phyloP scores from a whole-genome alignment of 805 yeast genomes.

The Vanderwaltozyma tropicalis region DNA sequence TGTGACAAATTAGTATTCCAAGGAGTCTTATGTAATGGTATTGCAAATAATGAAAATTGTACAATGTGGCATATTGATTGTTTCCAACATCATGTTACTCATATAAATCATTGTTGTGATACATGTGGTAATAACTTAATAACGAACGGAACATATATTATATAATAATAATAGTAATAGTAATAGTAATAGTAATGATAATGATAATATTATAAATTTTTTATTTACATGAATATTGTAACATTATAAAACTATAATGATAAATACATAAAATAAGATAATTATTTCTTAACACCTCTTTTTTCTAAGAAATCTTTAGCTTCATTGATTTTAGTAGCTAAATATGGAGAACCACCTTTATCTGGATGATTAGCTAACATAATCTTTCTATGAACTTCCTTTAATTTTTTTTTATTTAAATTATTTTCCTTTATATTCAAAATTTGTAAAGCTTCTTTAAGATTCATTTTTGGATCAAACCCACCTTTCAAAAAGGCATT shows the following conservation, averaged over 20 bases:
- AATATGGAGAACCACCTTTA: constrained; percentile 82
- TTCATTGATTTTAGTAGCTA: constrained; percentile 88
- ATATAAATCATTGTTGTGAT: constrained; percentile 16
- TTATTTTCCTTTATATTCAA: constrained; percentile 63
- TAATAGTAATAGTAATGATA: no score
- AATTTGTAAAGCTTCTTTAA: constrained; percentile 80
- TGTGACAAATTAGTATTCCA: constrained; percentile 17
- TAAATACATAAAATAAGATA: no score
- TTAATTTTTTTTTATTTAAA: constrained; percentile 53
- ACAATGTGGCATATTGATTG: constrained; percentile 26
- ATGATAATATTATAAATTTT: no score
- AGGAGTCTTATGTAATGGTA: constrained; percentile 18
- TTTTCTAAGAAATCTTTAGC: constrained; percentile 51
- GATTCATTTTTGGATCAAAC: constrained; percentile 82
- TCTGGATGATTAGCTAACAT: constrained; percentile 94
- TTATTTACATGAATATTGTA: not conserved
- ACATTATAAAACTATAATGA: no score
- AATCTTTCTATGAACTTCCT: constrained; percentile 75
- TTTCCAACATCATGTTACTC: constrained; percentile 22
- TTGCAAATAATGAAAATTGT: constrained; percentile 2
- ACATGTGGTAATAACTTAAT: constrained; percentile 11
- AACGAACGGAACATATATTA: constrained; percentile 15
- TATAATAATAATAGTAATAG: constrained; percentile 4
- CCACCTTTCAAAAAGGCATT: constrained; percentile 66
- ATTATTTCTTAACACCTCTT: constrained; percentile 19